Evolutionary conservation across 2,329 filamentous ascomycete species (phyloP), one percentile per base, ranked within the genome.

Genomic region (Diaporthe longicolla): DNA sequence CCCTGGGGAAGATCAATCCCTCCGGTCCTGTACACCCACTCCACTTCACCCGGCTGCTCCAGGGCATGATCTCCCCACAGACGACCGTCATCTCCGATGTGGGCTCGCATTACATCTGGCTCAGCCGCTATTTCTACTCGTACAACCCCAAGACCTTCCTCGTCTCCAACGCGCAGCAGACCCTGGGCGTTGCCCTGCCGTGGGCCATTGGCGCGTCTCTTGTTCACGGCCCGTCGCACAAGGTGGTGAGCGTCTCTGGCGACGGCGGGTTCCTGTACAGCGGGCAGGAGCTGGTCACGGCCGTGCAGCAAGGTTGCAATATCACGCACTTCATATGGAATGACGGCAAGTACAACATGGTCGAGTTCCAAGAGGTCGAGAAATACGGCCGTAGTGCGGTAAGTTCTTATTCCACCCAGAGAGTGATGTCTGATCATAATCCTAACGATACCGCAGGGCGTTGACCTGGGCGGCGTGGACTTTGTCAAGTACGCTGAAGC

Each of bases 261-360:
- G 86, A 87, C 76, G 86, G 86, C 24, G 86, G 85, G 26, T 87
- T 87, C 79, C 85, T 87, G 81, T 87, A 87, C 81, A 85, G 83
- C 26, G 82, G 82, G 0, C 84, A 86, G 74, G 86, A 87, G 74
- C 79, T 87, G 4, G 82, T 79, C 0, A 87, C 86, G 0, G 85
- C 86, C 6, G 85, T 87, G 21, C 82, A 83, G 76, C 85, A 87
- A 65, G 81, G 82, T 10, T 87, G 85, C 78, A 82, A 87, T 73
- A 86, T 87, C 76, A 87, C 86, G 24, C 86, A 87, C 76, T 87
- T 87, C 75, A 81, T 87, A 76, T 87, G 85, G 85, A 87, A 87
- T 77, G 86, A 87, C 75, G 83, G 83, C 58, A 82, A 82, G 40
- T 87, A 85, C 78, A 87, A 87, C 77, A 87, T 87, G 86, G 85